These are phyloP conservation scores for Huntiella omanensis DNA, from an alignment of 2,329 filamentous ascomycete species.

Conservation along the genomic window DNA sequence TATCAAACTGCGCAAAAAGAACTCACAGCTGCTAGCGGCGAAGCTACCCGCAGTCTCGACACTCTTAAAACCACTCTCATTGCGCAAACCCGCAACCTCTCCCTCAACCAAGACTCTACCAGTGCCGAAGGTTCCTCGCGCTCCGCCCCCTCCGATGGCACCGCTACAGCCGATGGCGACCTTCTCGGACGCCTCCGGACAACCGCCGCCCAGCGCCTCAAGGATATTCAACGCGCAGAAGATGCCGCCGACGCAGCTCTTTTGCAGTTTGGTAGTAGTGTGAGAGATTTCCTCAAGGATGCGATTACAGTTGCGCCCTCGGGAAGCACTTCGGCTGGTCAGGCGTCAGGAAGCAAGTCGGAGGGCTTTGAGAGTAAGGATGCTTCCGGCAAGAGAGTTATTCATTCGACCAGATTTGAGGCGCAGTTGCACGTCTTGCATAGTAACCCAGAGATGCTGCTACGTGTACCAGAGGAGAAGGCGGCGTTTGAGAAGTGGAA, in stretches of 20 bases:
- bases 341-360: conserved; percentile 31
- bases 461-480: conserved; percentile 52
- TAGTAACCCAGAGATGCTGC: conserved; percentile 63
- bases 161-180: conserved; percentile 31
- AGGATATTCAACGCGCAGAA: conserved; percentile 78
- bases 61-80: conserved; percentile 50
- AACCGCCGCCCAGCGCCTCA: conserved; percentile 67
- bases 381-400: conserved; percentile 72
- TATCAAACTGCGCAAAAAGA: conserved; percentile 81
- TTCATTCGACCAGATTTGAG: conserved; percentile 86
- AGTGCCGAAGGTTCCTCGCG: conserved; percentile 8
- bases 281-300: conserved; percentile 76
- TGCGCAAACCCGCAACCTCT: conserved; percentile 55
- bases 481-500: conserved; percentile 59
- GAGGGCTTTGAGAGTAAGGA: conserved; percentile 92
- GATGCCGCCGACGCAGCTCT: conserved; percentile 93
- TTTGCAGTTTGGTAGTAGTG: conserved; percentile 73
- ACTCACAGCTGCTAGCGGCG: conserved; percentile 56
- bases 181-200: conserved; percentile 58
- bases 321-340: conserved; percentile 25
- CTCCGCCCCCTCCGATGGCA: conserved; percentile 17
- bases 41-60: conserved; percentile 64
- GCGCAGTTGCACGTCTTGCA: conserved; percentile 93
- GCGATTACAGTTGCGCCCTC: conserved; percentile 77
- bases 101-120: conserved; percentile 31